Conservation (phyloP, 208 protist genomes). For the Angomonas deanei region DNA sequence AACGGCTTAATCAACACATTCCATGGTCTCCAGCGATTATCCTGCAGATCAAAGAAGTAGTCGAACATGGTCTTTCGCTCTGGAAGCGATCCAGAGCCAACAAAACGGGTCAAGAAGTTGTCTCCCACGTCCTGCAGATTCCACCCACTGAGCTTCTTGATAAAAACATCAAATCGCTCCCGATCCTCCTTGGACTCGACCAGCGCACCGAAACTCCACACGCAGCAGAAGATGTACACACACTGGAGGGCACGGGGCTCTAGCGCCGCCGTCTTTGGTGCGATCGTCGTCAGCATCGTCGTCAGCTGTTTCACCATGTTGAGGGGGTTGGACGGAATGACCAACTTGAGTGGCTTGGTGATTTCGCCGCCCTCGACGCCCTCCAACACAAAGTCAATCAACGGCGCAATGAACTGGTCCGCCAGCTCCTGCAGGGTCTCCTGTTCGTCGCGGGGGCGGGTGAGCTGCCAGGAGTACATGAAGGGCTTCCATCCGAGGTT, state of each 20-base stretch:
- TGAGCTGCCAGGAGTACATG: constrained; percentile 90
- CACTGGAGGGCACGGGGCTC: constrained; percentile 92
- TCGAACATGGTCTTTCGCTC: constrained; percentile 95
- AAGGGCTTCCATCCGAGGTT: constrained; percentile 96
- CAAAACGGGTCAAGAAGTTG: constrained; percentile 87
- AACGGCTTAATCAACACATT: constrained; percentile 90
- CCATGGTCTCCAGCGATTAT: constrained; percentile 96
- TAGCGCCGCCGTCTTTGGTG: constrained; percentile 54
- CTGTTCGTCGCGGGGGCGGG: constrained; percentile 78
- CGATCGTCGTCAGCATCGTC: constrained; percentile 86
- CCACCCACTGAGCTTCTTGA: constrained; percentile 93
- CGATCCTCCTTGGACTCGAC: constrained; percentile 74
- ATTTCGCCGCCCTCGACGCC: constrained; percentile 80
- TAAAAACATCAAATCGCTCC: constrained; percentile 91
- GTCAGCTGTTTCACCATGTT: constrained; percentile 95
- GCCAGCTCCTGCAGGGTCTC: constrained; percentile 90
- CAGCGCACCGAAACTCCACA: constrained; percentile 96
- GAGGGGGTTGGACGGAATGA: constrained; percentile 84
- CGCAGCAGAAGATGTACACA: constrained; percentile 93
- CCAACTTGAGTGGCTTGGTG: constrained; percentile 56
- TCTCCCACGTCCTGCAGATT: constrained; percentile 89
- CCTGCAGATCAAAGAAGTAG: constrained; percentile 95
- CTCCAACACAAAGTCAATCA: constrained; percentile 92
- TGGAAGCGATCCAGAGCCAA: constrained; percentile 85
- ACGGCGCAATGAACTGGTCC: constrained; percentile 90